These are phyloP conservation scores for Vaccinium vitisidaea DNA, from an alignment of 148 eudicot genomes.

Conservation along the genomic window DNA sequence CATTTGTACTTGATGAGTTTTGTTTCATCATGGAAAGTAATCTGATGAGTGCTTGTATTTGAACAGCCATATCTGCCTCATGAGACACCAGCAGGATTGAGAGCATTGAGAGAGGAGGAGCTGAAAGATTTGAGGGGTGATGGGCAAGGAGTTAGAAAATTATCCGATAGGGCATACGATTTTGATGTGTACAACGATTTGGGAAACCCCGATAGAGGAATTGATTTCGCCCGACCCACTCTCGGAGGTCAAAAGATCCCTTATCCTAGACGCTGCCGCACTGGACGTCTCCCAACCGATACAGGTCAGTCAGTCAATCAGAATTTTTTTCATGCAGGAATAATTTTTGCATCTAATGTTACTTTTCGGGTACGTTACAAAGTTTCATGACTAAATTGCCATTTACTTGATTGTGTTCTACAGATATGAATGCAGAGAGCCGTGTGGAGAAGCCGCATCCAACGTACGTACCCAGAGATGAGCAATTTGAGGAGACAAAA, in stretches of 20 bases:
- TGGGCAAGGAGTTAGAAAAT: constrained; percentile 66
- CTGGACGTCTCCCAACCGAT: constrained; percentile 78
- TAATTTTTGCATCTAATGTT: background rate
- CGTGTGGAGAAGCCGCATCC: constrained; percentile 93
- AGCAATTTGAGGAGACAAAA: constrained; percentile 88
- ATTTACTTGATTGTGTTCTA: background rate
- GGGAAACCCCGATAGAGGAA: constrained; percentile 79
- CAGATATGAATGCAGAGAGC: constrained; percentile 66
- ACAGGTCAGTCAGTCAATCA: constrained; percentile 48
- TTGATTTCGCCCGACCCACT: constrained; percentile 54
- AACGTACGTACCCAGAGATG: constrained; percentile 85
- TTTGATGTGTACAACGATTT: constrained; percentile 84
- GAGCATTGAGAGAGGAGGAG: constrained; percentile 72
- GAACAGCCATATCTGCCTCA: constrained; percentile 84
- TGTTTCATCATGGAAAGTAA: background rate
- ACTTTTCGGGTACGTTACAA: background rate
- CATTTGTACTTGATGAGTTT: background rate
- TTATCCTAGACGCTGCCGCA: constrained; percentile 85
- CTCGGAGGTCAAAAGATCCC: constrained; percentile 78
- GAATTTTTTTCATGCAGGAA: background rate
- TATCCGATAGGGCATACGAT: constrained; percentile 70
- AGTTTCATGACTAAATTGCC: background rate
- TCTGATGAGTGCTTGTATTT: background rate
- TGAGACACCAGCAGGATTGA: constrained; percentile 85
- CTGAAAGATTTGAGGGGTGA: constrained; percentile 77